Evolutionary conservation across 768 basidiomycete species (phyloP).

Genomic region (Rhizopogon salebrosus): DNA sequence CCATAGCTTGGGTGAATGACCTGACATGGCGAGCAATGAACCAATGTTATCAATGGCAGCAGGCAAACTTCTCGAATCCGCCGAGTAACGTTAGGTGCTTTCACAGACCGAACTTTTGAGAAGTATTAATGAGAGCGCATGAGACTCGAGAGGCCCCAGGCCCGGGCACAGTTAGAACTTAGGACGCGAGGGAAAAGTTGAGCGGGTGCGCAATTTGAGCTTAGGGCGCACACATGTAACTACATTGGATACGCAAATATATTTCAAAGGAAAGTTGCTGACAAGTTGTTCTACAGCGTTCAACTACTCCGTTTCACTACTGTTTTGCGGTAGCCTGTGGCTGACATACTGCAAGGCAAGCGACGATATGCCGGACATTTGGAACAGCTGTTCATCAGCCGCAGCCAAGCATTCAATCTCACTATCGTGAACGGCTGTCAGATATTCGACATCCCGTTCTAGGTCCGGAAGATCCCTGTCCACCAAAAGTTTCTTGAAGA

Average conservation of each 20-base stretch:
- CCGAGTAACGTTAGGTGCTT: no score
- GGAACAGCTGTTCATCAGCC: neutral
- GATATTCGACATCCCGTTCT: neutral
- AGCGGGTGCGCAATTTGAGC: no score
- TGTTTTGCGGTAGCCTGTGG: neutral
- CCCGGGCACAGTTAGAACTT: no score
- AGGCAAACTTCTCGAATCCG: neutral
- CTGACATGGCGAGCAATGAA: neutral
- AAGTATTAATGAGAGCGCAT: no score
- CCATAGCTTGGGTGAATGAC: neutral
- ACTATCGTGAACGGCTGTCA: neutral
- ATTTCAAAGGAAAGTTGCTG: no score
- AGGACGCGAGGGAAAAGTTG: no score
- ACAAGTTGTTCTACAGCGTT: no score
- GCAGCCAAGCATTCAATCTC: neutral
- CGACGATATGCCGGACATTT: neutral
- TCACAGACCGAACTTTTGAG: no score
- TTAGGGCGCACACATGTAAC: no score
- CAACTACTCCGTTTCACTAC: neutral
- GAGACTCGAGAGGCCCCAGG: no score
- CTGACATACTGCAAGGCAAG: neutral
- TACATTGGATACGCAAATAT: no score
- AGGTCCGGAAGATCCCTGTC: neutral
- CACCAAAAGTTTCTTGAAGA: neutral
- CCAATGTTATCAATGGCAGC: neutral